phyloP scores from a whole-genome alignment of 2,329 filamentous ascomycete species.

The Lasiodiplodia sp. region DNA sequence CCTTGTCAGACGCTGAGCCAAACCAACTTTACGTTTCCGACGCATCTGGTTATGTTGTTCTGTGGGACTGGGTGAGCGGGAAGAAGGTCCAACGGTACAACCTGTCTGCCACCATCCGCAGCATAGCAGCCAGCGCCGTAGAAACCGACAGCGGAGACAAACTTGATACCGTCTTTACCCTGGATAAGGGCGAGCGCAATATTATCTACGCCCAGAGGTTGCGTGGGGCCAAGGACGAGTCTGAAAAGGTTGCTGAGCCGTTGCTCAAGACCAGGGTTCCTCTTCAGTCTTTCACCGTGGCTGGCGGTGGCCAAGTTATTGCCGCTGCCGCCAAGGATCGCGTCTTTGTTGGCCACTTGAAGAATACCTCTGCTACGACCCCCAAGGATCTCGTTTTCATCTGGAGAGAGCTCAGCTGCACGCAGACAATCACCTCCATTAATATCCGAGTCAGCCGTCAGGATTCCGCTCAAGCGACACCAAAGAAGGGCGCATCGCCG shows the following conservation, averaged over 20 bases:
- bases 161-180: constrained; percentile 48
- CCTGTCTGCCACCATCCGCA: constrained; percentile 45
- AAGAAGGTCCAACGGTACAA: constrained; percentile 53
- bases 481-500: constrained; percentile 39
- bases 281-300: constrained; percentile 51
- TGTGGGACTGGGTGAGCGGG: constrained; percentile 66
- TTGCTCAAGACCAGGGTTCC: constrained; percentile 47
- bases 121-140: constrained; percentile 42
- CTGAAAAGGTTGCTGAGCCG: constrained; percentile 8
- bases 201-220: constrained; percentile 28
- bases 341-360: constrained; percentile 67
- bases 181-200: constrained; percentile 45
- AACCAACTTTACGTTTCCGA: constrained; percentile 63
- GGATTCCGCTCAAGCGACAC: constrained; percentile 64
- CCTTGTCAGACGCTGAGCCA: constrained; percentile 59
- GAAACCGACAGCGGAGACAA: constrained; percentile 34
- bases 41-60: constrained; percentile 57
- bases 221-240: constrained; percentile 25
- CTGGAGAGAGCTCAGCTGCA: constrained; percentile 63
- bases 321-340: constrained; percentile 61
- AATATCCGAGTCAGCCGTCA: constrained; percentile 39
- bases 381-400: constrained; percentile 53
- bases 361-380: constrained; percentile 42
- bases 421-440: constrained; percentile 63
- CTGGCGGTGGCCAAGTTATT: constrained; percentile 65